Evolutionary conservation across 257 asterid genomes (phyloP).

Genomic region (Salvia miltiorrhiza): DNA sequence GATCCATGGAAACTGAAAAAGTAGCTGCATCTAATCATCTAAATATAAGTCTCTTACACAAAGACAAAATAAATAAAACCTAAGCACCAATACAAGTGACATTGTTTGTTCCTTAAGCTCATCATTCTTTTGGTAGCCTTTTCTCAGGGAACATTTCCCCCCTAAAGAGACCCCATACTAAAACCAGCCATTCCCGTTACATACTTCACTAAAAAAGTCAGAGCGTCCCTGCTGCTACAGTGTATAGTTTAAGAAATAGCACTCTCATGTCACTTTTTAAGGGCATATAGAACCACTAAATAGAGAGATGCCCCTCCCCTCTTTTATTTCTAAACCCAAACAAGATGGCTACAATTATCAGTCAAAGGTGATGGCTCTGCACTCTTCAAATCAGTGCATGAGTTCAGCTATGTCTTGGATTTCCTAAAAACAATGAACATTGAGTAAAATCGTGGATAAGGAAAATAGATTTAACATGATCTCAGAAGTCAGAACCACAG

Average conservation of each 20-base stretch:
- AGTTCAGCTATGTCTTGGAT: neutral
- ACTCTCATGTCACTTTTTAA: neutral
- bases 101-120: no score
- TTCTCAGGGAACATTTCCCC: no score
- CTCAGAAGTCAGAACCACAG: neutral
- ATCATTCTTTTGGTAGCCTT: no score
- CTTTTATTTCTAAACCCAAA: neutral
- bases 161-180: no score
- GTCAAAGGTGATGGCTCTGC: neutral
- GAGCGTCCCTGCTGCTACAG: neutral
- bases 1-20: no score
- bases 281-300: neutral
- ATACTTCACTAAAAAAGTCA: neutral
- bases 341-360: conserved; percentile 4
- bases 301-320: neutral
- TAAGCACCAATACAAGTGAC: no score
- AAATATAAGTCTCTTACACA: neutral
- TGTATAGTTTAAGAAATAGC: neutral
- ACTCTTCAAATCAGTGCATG: conserved; percentile 11
- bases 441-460: neutral
- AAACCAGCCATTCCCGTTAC: neutral
- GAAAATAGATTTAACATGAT: neutral
- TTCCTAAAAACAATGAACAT: neutral
- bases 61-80: neutral
- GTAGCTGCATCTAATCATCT: neutral